Conservation (phyloP, 2,329 filamentous ascomycete species). For the Microcyclosporella mali region DNA sequence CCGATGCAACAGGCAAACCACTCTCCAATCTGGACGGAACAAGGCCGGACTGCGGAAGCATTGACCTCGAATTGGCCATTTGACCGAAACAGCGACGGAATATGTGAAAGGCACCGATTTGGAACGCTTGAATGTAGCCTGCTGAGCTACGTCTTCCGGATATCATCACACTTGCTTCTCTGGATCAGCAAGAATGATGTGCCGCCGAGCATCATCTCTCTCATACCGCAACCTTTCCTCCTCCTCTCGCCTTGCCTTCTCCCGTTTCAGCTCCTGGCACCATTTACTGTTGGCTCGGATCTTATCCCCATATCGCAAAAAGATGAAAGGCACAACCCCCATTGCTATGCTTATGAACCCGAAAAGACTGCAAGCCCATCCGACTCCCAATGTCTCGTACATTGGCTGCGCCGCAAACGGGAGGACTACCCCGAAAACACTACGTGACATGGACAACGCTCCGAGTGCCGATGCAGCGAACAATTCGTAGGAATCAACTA, state of each 20-base stretch:
- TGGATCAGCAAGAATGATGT: constrained; percentile 7
- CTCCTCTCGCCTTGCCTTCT: constrained; percentile 35
- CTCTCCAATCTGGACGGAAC: too few relatives aligned
- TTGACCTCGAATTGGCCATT: too few relatives aligned
- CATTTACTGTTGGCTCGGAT: constrained; percentile 56
- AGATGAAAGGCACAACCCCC: constrained; percentile 53
- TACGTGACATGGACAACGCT: constrained; percentile 74
- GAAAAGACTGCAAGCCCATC: constrained; percentile 55
- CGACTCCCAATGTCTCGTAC: constrained; percentile 63
- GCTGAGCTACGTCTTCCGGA: too few relatives aligned
- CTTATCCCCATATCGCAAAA: constrained; percentile 48
- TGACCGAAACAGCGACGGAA: too few relatives aligned
- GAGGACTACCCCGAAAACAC: constrained; percentile 62
- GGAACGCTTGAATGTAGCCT: too few relatives aligned
- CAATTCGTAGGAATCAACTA: constrained; percentile 60
- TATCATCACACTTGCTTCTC: constrained; percentile 19
- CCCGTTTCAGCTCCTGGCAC: constrained; percentile 53
- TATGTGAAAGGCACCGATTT: too few relatives aligned
- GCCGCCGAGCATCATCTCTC: not conserved
- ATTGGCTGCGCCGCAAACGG: constrained; percentile 47
- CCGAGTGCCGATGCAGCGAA: constrained; percentile 75
- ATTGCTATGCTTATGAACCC: constrained; percentile 46
- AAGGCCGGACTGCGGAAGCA: too few relatives aligned
- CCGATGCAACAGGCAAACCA: too few relatives aligned
- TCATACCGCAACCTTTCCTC: constrained; percentile 11